Conservation (phyloP, 169 alveolate genomes). For the Miamiensis avidus region DNA sequence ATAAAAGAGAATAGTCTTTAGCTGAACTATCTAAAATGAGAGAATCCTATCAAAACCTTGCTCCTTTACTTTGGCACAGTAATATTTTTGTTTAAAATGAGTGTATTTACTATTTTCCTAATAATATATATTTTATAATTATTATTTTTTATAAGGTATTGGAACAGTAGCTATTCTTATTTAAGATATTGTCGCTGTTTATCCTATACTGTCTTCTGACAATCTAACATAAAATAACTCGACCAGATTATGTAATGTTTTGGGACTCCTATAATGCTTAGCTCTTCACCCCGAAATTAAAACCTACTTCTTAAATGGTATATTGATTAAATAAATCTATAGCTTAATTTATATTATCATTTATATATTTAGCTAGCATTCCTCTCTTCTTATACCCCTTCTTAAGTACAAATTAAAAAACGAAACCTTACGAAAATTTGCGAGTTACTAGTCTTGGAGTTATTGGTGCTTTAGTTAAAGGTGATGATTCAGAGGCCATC, state of each 20-base stretch:
- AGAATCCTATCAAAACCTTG: conserved; percentile 93
- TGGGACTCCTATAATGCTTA: conserved; percentile 98
- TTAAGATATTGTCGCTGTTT: conserved; percentile 92
- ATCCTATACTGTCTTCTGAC: conserved; percentile 93
- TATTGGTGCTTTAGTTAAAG: conserved; percentile 99
- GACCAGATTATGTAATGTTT: conserved; percentile 96
- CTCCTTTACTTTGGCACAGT: conserved; percentile 98
- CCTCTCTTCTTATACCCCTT: conserved; percentile 98
- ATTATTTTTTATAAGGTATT: not conserved
- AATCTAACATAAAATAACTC: conserved; percentile 92
- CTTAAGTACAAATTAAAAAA: conserved; percentile 94
- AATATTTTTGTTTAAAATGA: conserved; percentile 43
- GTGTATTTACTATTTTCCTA: too few relatives aligned
- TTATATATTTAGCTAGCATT: conserved; percentile 89
- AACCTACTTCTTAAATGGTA: conserved; percentile 92
- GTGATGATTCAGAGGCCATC: conserved; percentile 97
- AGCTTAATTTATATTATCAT: not conserved
- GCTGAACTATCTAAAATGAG: conserved; percentile 92
- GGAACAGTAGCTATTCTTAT: conserved; percentile 97
- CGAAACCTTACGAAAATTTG: conserved; percentile 97
- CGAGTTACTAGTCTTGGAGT: conserved; percentile 99
- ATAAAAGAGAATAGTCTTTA: conserved; percentile 96
- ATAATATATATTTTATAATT: too few relatives aligned
- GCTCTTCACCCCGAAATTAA: conserved; percentile 99
- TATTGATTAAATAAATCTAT: not conserved